Evolutionary conservation across 2,329 filamentous ascomycete genomes (phyloP), one percentile per base, ranked within the genome.

Genomic region (Beauveria caledonica): DNA sequence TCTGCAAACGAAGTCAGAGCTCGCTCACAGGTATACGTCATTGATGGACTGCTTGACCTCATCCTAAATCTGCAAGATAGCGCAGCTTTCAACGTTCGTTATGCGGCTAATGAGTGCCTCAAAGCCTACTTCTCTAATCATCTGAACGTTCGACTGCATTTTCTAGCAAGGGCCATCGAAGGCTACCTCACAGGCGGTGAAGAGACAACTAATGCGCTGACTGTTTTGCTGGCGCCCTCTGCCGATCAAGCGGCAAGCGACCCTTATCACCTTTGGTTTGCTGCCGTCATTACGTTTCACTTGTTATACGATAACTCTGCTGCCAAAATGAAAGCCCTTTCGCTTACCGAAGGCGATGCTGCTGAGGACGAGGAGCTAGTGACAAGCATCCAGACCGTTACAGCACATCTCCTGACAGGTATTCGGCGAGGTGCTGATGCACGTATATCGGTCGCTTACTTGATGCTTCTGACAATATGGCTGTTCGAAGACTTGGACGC

Each of bases 351-450:
- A 73, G 94, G 94, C 11, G 90, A 97, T 71, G 89, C 90, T 23
- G 86, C 88, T 39, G 90, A 82, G 66, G 94, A 93, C 4, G 94
- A 99, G 75, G 94, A 99, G 73, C 91, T 97, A 13, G 88, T 99
- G 13, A 97, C 93, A 0, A 91, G 90, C 68, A 90, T 99, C 55
- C 94, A 99, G 72, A 88, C 87, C 1, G 83, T 97, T 62, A 85
- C 92, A 9, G 88, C 89, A 5, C 93, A 97, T 69, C 79, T 99
- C n/a, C 83, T 96, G 39, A 85, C 86, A 56, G 88, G 89, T 4
- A 78, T 97, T 17, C 86, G 90, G 66, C 84, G 87, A 44, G 83
- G 83, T 15, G 86, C 92, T 53, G 91, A 97, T 68, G 84, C 90
- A 66, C 83, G 92, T 33, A 82, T 96, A 63, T 81, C 88, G 0